These are phyloP conservation scores for Penicillium rolfsii DNA, from an alignment of 2,329 filamentous ascomycete species.

Conservation along the genomic window DNA sequence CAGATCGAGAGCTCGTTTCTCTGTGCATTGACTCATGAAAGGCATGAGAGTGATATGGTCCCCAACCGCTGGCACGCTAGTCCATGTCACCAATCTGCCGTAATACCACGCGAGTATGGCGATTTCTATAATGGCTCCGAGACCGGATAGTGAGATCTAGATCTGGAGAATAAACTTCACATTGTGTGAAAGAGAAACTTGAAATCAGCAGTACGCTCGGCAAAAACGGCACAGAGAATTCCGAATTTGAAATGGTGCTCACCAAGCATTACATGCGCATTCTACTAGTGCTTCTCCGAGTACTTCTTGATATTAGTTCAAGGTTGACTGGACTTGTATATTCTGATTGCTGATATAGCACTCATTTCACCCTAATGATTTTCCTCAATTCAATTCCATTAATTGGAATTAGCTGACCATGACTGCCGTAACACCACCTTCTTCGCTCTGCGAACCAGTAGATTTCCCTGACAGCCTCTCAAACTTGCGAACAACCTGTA, in stretches of 20 bases:
- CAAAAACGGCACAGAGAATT: not conserved
- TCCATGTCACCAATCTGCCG: not conserved
- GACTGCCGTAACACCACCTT: not conserved
- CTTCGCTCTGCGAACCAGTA: not conserved
- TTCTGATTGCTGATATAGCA: too few relatives aligned
- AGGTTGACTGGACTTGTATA: too few relatives aligned
- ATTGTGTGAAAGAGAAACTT: not conserved
- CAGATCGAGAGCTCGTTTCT: not conserved
- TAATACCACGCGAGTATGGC: not conserved
- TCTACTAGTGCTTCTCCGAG: too few relatives aligned
- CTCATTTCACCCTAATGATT: too few relatives aligned
- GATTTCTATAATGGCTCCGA: not conserved
- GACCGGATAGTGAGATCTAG: not conserved
- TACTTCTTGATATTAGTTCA: too few relatives aligned
- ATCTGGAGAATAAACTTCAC: not conserved
- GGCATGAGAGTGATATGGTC: not conserved
- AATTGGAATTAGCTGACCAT: not conserved
- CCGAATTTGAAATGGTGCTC: not conserved
- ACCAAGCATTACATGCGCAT: too few relatives aligned
- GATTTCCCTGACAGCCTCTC: not conserved
- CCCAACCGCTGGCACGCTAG: not conserved
- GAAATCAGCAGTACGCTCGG: not conserved
- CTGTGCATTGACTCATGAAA: not conserved
- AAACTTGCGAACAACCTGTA: slow-evolving; percentile 48
- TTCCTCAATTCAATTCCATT: too few relatives aligned